Evolutionary conservation across 2,329 filamentous ascomycete species (phyloP).

Genomic region (Botrytis aclada): DNA sequence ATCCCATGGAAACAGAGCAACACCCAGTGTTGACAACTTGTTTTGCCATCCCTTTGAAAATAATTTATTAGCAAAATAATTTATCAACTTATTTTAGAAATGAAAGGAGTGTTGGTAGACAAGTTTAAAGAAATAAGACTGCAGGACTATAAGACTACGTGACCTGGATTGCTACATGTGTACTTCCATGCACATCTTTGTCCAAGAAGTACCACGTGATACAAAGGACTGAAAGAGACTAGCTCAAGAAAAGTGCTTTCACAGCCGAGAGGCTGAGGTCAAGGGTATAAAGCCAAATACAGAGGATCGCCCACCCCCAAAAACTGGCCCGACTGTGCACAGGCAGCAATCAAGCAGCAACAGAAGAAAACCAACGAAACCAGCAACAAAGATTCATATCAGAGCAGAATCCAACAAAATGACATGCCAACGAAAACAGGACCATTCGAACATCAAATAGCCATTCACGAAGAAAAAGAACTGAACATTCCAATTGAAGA

Average conservation of each 20-base stretch:
- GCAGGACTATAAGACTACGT: neutral
- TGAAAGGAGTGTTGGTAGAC: too few species aligned
- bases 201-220: conserved; percentile 24
- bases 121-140: neutral
- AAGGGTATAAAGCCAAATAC: conserved; percentile 39
- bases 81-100: neutral
- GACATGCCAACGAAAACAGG: neutral
- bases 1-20: conserved; percentile 94
- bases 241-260: conserved; percentile 29
- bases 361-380: neutral
- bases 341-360: conserved; percentile 24
- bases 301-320: conserved; percentile 36
- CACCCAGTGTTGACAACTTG: conserved; percentile 78
- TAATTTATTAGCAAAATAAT: neutral
- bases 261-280: conserved; percentile 29
- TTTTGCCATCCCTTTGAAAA: conserved; percentile 79
- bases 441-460: neutral
- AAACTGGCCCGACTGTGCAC: conserved; percentile 23
- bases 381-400: neutral
- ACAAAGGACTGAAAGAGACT: conserved; percentile 25
- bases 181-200: neutral
- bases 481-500: neutral
- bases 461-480: conserved; percentile 10
- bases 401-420: neutral
- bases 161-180: neutral